phyloP scores from a whole-genome alignment of 2,329 filamentous ascomycete species.

The Pseudopyricularia javanii region DNA sequence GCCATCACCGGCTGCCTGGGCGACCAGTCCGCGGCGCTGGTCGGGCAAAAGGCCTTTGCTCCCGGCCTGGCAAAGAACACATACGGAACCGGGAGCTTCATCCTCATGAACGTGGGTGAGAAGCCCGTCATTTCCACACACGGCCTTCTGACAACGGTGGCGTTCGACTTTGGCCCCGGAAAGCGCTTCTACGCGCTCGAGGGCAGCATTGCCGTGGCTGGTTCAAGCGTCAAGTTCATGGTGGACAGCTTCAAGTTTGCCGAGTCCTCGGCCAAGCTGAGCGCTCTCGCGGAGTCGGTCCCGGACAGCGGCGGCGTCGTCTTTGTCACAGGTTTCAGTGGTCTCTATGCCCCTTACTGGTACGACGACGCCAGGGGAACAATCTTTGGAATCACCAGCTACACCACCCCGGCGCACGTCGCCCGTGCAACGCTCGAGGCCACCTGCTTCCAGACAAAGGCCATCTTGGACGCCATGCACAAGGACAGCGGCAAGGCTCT shows the following conservation, averaged over 20 bases:
- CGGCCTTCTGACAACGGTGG: conserved; percentile 65
- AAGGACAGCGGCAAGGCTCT: conserved; percentile 65
- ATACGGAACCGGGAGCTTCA: conserved; percentile 75
- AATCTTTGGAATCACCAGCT: conserved; percentile 66
- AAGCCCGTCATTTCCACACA: conserved; percentile 70
- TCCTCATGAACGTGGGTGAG: conserved; percentile 70
- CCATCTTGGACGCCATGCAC: conserved; percentile 70
- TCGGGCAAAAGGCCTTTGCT: conserved; percentile 67
- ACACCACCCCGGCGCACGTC: conserved; percentile 66
- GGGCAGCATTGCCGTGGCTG: conserved; percentile 66
- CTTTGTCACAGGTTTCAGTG: conserved; percentile 70
- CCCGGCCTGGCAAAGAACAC: conserved; percentile 75
- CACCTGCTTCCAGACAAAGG: conserved; percentile 74
- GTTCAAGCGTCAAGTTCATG: conserved; percentile 61
- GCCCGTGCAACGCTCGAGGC: conserved; percentile 70
- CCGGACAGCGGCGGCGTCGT: conserved; percentile 63
- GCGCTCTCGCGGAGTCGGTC: conserved; percentile 32
- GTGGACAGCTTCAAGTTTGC: conserved; percentile 46
- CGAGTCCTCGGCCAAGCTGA: conserved; percentile 30
- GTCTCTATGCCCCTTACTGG: conserved; percentile 75
- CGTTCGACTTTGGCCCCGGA: conserved; percentile 58
- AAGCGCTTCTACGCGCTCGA: conserved; percentile 65
- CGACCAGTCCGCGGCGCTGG: conserved; percentile 70
- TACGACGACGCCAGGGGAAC: conserved; percentile 73
- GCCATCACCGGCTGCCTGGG: conserved; percentile 68